Evolutionary conservation across 2,329 filamentous ascomycete species (phyloP), one percentile per base, ranked within the genome.

Genomic region (Cyphellophora europaea): DNA sequence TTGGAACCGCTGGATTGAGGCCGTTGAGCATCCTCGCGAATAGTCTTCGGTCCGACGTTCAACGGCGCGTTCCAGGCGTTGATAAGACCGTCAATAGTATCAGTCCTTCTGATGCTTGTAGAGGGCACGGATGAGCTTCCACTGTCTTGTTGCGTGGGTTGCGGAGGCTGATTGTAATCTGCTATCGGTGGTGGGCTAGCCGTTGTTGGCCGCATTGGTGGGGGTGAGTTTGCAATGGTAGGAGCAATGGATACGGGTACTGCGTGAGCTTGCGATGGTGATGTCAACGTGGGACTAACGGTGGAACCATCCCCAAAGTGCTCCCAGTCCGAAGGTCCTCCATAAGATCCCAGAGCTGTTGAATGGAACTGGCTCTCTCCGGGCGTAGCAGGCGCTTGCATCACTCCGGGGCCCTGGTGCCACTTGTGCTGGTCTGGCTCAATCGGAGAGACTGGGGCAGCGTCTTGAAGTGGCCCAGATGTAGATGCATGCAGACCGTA

Each of bases 261-360:
- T n/a, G n/a, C n/a, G n/a, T n/a, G n/a, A n/a, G n/a, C n/a, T n/a
- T n/a, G 25, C 36, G 27, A 14, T 13, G 10, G 19, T 21, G 8
- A 11, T 32, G 28, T 18, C 33, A n/a, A 30, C 17, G 15, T 10
- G 12, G 21, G 21, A 25, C 21, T 25, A n/a, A 8, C 21, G 8
- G 21, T n/a, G 21, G 8, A 8, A 12, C 5, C 30, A 17, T 32
- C 12, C 8, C 14, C 13, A 18, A 32, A 54, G 44, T 65, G 58
- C 40, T 67, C 63, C 65, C 64, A 67, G 39, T 66, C 65, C 3
- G 65, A 67, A 4, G 63, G 65, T 2, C 56, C 55, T 3, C 62
- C 61, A 25, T 25, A 25, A 28, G 47, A 45, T 2, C 62, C 62
- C 19, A 67, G 43, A 10, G 57, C 59, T 27, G 62, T 32, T 28